Base-by-base conservation (phyloP, 768 basidiomycete species). In the Termitomyces bulborhizus region DNA sequence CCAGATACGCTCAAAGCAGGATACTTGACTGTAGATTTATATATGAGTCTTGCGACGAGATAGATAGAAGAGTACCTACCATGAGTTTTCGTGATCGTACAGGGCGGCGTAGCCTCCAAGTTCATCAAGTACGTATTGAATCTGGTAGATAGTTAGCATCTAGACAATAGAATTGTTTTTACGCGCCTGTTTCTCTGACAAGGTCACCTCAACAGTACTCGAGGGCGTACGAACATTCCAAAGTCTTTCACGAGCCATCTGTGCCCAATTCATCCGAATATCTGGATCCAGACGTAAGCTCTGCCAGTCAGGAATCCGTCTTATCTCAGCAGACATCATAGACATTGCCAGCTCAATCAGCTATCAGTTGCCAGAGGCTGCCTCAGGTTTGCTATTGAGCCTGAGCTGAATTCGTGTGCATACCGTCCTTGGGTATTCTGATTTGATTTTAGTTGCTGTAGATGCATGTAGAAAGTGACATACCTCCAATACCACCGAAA, bases 1-100 rank as follows among this genome's bases (percentile, higher is more conserved):
- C 79, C 79, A 82, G 21, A 82, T 77, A 18, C 81, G 75, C 47
- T 81, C 79, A 57, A 79, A 81, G 59, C 76, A 79, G n/a, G 81
- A 80, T 6, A 80, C 72, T 62, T 81, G 73, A 59, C 81, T 82
- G 4, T n/a, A 42, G 24, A 51, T 18, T 46, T 29, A 29, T 29
- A 21, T 15, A 5, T 51, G 26, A 50, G 43, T 32, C 7, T 15
- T 4, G 8, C n/a, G 21, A 24, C 12, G 7, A 31, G n/a, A 53
- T 9, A 12, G 12, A 31, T 51, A 27, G 40, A 26, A 40, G 41
- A 13, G 46, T 3, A 55, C 68, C 56, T 68, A 71, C 80, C 78
- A 79, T 46, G 57, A 32, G 46, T 68, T 63, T 18, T 64, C 53
- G 40, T 66, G 64, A 54, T 81, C 76, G 26, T 73, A 63, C 3